Evolutionary conservation across 2,329 filamentous ascomycete species (phyloP).

Genomic region (Pseudogymnoascus sp.): DNA sequence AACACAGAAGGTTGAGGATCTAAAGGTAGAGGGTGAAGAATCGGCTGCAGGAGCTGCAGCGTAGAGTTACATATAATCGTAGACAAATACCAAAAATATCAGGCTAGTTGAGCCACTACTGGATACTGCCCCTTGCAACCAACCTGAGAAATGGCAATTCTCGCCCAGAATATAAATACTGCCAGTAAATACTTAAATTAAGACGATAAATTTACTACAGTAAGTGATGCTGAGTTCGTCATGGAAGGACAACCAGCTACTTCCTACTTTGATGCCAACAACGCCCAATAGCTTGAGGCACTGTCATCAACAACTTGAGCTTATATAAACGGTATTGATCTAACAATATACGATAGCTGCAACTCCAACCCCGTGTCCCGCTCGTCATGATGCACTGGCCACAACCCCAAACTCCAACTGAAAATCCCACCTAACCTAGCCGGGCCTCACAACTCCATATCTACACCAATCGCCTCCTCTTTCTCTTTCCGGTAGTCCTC

Average conservation of each 20-base stretch:
- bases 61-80: background rate
- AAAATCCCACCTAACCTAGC: background rate
- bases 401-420: background rate
- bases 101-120: background rate
- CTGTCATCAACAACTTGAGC: background rate
- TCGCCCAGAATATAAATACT: background rate
- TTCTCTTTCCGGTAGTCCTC: constrained; percentile 42
- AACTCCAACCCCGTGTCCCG: background rate
- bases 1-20: constrained; percentile 20
- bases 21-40: constrained; percentile 17
- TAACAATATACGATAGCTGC: background rate
- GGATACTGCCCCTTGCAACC: too few species aligned
- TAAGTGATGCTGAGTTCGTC: background rate
- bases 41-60: background rate
- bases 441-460: constrained; percentile 40
- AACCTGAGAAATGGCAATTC: background rate
- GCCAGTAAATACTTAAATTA: background rate
- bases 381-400: background rate
- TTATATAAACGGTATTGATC: background rate
- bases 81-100: background rate
- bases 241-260: background rate
- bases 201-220: background rate
- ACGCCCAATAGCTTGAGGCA: background rate
- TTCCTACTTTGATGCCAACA: background rate
- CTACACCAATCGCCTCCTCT: constrained; percentile 48